A percentile compares a stretch with the other conserved stretches of the same genome.
These are phyloP conservation scores for Cercospora beticola DNA, from an alignment of 2,329 filamentous ascomycete species.

Conservation along the genomic window DNA sequence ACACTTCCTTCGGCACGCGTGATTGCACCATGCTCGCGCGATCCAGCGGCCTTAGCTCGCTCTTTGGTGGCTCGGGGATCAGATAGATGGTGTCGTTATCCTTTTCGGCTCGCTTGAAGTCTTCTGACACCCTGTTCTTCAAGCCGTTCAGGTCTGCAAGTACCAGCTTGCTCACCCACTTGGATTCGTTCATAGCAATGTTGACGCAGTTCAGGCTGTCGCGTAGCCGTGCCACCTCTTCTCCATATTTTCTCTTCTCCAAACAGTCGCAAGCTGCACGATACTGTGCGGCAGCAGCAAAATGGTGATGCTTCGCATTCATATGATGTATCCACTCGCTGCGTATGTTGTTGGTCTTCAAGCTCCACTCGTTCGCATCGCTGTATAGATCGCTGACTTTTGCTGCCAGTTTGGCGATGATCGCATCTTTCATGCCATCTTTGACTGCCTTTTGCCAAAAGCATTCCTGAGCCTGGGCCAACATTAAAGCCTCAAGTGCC, in stretches of 20 bases:
- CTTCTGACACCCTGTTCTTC: constrained; percentile 79
- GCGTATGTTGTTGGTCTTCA: constrained; percentile 85
- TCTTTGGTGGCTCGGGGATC: constrained; percentile 78
- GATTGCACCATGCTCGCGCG: constrained; percentile 84
- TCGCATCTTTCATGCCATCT: constrained; percentile 87
- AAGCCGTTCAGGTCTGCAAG: constrained; percentile 78
- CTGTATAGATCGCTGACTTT: constrained; percentile 90
- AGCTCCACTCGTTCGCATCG: constrained; percentile 76
- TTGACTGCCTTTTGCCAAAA: constrained; percentile 98
- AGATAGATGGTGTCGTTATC: constrained; percentile 97
- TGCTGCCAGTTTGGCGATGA: constrained; percentile 86
- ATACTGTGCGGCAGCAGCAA: constrained; percentile 92
- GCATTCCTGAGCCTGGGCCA: constrained; percentile 94
- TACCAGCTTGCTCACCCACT: constrained; percentile 78
- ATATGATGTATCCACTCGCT: constrained; percentile 98
- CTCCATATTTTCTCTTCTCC: constrained; percentile 91
- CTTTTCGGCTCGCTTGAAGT: constrained; percentile 87
- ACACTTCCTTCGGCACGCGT: constrained; percentile 76
- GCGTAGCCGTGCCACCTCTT: constrained; percentile 82
- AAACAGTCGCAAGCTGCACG: constrained; percentile 85
- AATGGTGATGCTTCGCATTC: constrained; percentile 95
- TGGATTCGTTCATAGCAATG: constrained; percentile 80
- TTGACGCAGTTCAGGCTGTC: constrained; percentile 81
- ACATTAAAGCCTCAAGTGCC: constrained; percentile 75
- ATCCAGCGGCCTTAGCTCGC: constrained; percentile 81